phyloP scores from a whole-genome alignment of 2,329 filamentous ascomycete genomes.

The Sclerotiophoma versabilis region DNA sequence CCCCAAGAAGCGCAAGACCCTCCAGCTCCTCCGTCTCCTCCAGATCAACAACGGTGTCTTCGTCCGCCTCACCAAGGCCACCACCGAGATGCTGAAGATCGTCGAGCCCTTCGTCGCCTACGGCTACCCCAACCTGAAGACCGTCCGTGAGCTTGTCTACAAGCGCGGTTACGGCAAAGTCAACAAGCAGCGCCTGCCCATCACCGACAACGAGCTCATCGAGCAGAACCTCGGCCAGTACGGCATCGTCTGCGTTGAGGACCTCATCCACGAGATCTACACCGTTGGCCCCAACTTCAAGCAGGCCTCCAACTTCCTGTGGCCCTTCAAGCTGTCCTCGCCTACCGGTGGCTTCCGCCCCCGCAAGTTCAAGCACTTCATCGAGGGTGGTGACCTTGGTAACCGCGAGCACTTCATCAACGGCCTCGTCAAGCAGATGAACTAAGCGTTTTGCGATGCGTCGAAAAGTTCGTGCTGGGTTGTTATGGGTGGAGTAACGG shows the following conservation, averaged over 20 bases:
- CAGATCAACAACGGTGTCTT: constrained; percentile 99
- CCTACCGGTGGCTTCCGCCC: constrained; percentile 95
- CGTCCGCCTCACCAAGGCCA: constrained; percentile 96
- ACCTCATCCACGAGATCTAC: constrained; percentile 98
- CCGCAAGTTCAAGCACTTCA: constrained; percentile 99
- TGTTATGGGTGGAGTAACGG: constrained; percentile 39
- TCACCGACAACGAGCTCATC: constrained; percentile 97
- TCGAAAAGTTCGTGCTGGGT: constrained; percentile 25
- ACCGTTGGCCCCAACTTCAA: constrained; percentile 98
- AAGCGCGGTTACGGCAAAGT: constrained; percentile 98
- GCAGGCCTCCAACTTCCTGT: constrained; percentile 99
- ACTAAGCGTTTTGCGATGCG: constrained; percentile 65
- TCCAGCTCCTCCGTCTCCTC: constrained; percentile 98
- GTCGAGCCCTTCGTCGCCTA: constrained; percentile 99
- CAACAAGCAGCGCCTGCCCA: constrained; percentile 95
- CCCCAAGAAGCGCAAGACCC: constrained; percentile 99
- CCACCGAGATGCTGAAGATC: constrained; percentile 92
- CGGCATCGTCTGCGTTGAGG: constrained; percentile 95
- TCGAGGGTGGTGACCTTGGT: constrained; percentile 97
- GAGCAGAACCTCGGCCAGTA: constrained; percentile 97
- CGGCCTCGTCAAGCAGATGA: constrained; percentile 95
- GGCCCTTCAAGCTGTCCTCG: constrained; percentile 99
- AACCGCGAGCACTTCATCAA: constrained; percentile 99
- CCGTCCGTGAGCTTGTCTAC: constrained; percentile 98
- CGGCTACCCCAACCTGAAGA: constrained; percentile 99